Base-by-base conservation (phyloP, 2,329 filamentous ascomycete genomes). In the Aspergillus ustus region DNA sequence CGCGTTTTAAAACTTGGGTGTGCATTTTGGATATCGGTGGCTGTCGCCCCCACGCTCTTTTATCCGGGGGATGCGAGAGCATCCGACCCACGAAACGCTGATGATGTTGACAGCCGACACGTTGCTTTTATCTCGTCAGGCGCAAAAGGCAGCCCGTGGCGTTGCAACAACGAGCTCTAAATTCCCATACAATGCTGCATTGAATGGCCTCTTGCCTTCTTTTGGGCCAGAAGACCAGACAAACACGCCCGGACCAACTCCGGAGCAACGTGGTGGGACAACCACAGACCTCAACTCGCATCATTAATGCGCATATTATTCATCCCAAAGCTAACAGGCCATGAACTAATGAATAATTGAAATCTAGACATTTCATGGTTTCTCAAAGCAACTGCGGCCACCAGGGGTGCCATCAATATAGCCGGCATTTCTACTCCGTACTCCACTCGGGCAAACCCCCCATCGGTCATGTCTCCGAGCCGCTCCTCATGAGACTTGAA, bases 11-110 rank as follows among this genome's bases (percentile, higher is more conserved):
- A 53, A 52, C 29, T n/a, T 37, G 48, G 48, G 9, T 28, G 48
- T 51, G 34, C 29, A 13, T 31, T 15, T 53, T 7, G 49, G 53
- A 34, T 15, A 34, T 37, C 11, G 17, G 34, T 31, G 4, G 5
- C 44, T 55, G 51, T 20, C 15, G 37, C 57, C 58, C 58, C 58
- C 58, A 60, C 58, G 58, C 17, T 56, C 45, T 52, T 25, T 60
- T 55, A 49, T 49, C 58, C 57, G 40, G 51, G 40, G 51, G 52
- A 28, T 53, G 51, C n/a, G 3, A 54, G 20, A 28, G 19, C 20
- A 9, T 22, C 52, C 40, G 46, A 17, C 31, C 52, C n/a, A 19
- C 7, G 52, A 31, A 17, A 19, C 28, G 19, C 19, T 8, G 15
- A 49, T 20, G 7, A 28, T n/a, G 40, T 50, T 31, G n/a, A 22